Evolutionary conservation across 2,329 filamentous ascomycete species (phyloP), one percentile per base, ranked within the genome.

Genomic region (Alternaria solani): DNA sequence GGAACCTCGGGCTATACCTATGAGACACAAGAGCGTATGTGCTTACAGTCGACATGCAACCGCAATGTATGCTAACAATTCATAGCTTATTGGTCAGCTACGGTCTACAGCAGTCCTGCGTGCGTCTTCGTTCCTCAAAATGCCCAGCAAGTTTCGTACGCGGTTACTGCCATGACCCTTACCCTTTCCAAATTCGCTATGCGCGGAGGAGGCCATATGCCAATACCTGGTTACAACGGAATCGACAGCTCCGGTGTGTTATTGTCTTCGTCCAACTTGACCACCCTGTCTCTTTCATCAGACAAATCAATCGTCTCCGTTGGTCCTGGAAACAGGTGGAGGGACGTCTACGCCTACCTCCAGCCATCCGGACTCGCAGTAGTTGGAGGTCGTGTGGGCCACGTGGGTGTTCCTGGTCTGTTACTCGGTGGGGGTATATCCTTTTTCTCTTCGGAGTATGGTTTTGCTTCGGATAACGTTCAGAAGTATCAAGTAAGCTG

Each of bases 281-380:
- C 63, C 16, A 57, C 64, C 7, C 51, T 74, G 16, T 59, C 57
- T 9, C 65, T 72, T 7, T 71, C 68, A 4, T 41, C 64, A 1
- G 72, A 75, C 62, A 66, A 69, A 44, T 55, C 65, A 1, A 58
- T 51, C 2, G 61, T 75, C 8, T 65, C 59, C 4, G 63, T 77
- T 14, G 75, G 74, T 1, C 65, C 75, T 16, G 75, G 75, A 1
- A 65, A 70, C 9, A 59, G 66, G 43, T 77, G 75, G 75, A 65
- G 65, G 8, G 66, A 75, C 38, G 74, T 77, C 1, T 78, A 68
- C 26, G 63, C 62, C 1, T 64, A 67, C 26, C 58, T 78, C 2
- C 63, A 75, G 28, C 53, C 57, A 11, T 59, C 47, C 4, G 55
- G 60, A 1, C 62, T 76, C 12, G 63, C 66, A 36, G 68, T 70